These are phyloP conservation scores for Orbilia brochopaga DNA, from an alignment of 2,329 filamentous ascomycete genomes.

Conservation along the genomic window DNA sequence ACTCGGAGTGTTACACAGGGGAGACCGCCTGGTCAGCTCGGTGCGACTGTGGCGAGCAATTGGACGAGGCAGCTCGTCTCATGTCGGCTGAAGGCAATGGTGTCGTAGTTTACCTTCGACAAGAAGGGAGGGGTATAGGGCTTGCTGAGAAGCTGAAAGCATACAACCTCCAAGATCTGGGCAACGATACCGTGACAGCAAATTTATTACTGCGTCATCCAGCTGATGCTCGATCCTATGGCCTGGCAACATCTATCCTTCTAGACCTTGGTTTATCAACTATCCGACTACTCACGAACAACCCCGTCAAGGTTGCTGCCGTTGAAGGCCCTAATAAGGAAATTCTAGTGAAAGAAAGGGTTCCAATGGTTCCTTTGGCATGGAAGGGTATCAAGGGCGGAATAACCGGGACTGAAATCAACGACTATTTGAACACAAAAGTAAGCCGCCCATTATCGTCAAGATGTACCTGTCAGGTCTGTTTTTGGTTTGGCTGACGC, in stretches of 20 bases:
- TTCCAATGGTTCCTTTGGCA: conserved; percentile 92
- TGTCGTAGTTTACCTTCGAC: conserved; percentile 92
- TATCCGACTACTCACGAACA: conserved; percentile 88
- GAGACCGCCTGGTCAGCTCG: conserved; percentile 98
- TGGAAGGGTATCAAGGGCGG: conserved; percentile 85
- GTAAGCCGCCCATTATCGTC: conserved; percentile 62
- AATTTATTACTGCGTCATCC: conserved; percentile 90
- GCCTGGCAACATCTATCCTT: conserved; percentile 93
- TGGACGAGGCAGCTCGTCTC: conserved; percentile 91
- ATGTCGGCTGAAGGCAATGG: conserved; percentile 80
- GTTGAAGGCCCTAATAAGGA: conserved; percentile 91
- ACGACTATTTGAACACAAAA: conserved; percentile 94
- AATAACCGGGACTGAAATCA: conserved; percentile 84
- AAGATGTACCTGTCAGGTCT: neutral
- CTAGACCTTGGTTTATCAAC: conserved; percentile 80
- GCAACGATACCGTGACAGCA: conserved; percentile 96
- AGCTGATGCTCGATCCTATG: conserved; percentile 92
- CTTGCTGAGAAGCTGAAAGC: conserved; percentile 95
- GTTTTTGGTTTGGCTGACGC: conserved; percentile 36
- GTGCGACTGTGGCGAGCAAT: conserved; percentile 96
- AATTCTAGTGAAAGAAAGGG: conserved; percentile 83
- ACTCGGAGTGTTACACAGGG: conserved; percentile 97
- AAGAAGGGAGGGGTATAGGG: conserved; percentile 94
- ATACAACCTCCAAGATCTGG: conserved; percentile 95
- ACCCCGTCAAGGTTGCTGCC: conserved; percentile 93